These are phyloP conservation scores for Candida takata DNA, from an alignment of 805 yeast genomes.

Conservation along the genomic window DNA sequence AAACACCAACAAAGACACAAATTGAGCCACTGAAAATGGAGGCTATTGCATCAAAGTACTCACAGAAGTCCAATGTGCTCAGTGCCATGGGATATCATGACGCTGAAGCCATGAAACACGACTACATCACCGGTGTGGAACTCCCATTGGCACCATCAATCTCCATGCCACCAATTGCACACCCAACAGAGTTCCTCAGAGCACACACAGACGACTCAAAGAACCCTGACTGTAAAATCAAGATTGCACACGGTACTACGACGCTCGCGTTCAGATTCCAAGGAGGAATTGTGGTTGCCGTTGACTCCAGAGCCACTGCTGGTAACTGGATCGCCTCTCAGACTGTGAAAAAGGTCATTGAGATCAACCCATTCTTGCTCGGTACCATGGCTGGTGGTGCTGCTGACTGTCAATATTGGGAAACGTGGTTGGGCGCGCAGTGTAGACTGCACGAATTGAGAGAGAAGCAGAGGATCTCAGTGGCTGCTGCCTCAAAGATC, in stretches of 20 bases:
- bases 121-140: conserved; percentile 28
- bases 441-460: conserved; percentile 92
- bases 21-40: conserved; percentile 14
- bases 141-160: conserved; percentile 48
- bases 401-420: conserved; percentile 99
- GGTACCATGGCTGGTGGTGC: conserved; percentile 99
- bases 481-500: conserved; percentile 94
- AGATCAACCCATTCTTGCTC: conserved; percentile 87
- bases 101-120: conserved; percentile 27
- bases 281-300: conserved; percentile 94
- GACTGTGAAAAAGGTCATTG: conserved; percentile 94
- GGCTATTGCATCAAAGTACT: conserved; percentile 18
- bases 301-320: conserved; percentile 96
- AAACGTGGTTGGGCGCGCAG: conserved; percentile 96
- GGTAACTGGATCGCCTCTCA: conserved; percentile 98
- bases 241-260: conserved; percentile 98
- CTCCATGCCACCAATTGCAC: conserved; percentile 73
- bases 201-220: conserved; percentile 96
- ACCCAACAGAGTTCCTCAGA: conserved; percentile 86
- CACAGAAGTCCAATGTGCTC: conserved; percentile 11
- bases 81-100: conserved; percentile 21
- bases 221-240: conserved; percentile 91
- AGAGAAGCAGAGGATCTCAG: conserved; percentile 90
- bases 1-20: not conserved
- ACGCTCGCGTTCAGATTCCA: conserved; percentile 93